Evolutionary conservation across 257 asterid genomes (phyloP).

Genomic region (Coffea eugenioides): DNA sequence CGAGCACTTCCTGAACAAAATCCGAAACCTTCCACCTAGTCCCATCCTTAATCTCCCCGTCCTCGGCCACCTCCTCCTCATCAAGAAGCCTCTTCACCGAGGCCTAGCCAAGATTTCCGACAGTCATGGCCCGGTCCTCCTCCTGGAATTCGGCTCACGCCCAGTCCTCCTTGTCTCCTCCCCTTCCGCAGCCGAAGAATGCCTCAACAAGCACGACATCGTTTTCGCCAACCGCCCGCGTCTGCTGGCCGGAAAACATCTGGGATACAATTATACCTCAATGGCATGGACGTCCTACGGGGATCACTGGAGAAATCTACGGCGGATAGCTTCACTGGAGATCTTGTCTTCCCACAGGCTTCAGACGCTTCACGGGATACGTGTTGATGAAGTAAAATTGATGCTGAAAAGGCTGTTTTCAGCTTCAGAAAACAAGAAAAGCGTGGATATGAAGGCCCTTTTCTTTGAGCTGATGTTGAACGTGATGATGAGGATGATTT

Average conservation of each 20-base stretch:
- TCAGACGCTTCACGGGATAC: slow-evolving; percentile 17
- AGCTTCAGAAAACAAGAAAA: background rate
- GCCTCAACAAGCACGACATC: slow-evolving; percentile 57
- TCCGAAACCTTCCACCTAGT: slow-evolving; percentile 60
- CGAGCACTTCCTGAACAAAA: slow-evolving; percentile 33
- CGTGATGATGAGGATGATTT: slow-evolving; percentile 44
- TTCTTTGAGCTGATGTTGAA: slow-evolving; percentile 38
- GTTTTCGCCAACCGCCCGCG: slow-evolving; percentile 69
- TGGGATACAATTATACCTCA: slow-evolving; percentile 65
- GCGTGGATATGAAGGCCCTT: slow-evolving; percentile 32
- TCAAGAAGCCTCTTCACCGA: slow-evolving; percentile 53
- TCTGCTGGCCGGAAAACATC: slow-evolving; percentile 58
- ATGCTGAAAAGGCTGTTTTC: slow-evolving; percentile 15
- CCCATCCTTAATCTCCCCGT: slow-evolving; percentile 61
- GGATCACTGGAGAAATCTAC: slow-evolving; percentile 42
- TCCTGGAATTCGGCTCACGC: slow-evolving; percentile 56
- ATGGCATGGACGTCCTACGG: slow-evolving; percentile 54
- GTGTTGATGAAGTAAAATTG: slow-evolving; percentile 15
- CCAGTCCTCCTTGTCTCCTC: slow-evolving; percentile 62
- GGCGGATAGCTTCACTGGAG: slow-evolving; percentile 31
- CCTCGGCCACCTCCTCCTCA: slow-evolving; percentile 64
- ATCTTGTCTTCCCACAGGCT: slow-evolving; percentile 32
- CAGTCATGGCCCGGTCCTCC: slow-evolving; percentile 53
- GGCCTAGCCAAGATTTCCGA: slow-evolving; percentile 44
- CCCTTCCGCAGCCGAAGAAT: slow-evolving; percentile 55